These are phyloP conservation scores for Psilocybe tampanensis DNA, from an alignment of 768 basidiomycete genomes.

Conservation along the genomic window DNA sequence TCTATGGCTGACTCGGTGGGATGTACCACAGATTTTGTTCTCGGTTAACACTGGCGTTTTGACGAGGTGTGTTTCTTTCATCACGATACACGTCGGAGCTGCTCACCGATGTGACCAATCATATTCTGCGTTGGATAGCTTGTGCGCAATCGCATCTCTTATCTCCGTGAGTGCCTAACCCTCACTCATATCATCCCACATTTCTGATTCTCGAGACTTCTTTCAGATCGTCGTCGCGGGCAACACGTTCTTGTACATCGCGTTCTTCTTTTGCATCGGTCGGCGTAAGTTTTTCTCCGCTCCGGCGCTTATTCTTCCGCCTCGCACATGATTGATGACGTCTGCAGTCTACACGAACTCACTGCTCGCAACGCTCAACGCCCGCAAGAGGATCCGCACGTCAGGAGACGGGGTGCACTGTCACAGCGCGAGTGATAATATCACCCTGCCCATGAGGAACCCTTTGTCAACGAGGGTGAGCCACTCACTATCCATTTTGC, in stretches of 20 bases:
- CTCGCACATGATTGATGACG: not conserved
- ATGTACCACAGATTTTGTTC: constrained; percentile 44
- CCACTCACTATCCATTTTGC: not conserved
- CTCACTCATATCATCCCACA: not conserved
- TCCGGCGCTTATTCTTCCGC: not conserved
- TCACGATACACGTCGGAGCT: not conserved
- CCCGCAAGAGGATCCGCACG: constrained; percentile 48
- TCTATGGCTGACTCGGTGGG: not conserved
- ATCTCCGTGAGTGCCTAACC: constrained; percentile 40
- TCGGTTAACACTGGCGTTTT: constrained; percentile 44
- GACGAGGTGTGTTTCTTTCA: constrained; percentile 32
- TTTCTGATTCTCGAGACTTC: not conserved
- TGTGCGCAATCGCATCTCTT: constrained; percentile 58
- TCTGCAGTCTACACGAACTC: constrained; percentile 58
- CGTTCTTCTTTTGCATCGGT: constrained; percentile 63
- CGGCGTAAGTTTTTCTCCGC: constrained; percentile 45
- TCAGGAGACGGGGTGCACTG: constrained; percentile 38
- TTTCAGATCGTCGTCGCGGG: constrained; percentile 49
- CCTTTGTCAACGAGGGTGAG: constrained; percentile 32
- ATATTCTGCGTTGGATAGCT: constrained; percentile 26
- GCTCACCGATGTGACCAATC: not conserved
- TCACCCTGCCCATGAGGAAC: constrained; percentile 22
- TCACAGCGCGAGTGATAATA: constrained; percentile 43
- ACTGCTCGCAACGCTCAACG: constrained; percentile 62
- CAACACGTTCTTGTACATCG: constrained; percentile 55